Conservation (phyloP, 106 monocot genomes). For the Phalaenopsis aphrodite region DNA sequence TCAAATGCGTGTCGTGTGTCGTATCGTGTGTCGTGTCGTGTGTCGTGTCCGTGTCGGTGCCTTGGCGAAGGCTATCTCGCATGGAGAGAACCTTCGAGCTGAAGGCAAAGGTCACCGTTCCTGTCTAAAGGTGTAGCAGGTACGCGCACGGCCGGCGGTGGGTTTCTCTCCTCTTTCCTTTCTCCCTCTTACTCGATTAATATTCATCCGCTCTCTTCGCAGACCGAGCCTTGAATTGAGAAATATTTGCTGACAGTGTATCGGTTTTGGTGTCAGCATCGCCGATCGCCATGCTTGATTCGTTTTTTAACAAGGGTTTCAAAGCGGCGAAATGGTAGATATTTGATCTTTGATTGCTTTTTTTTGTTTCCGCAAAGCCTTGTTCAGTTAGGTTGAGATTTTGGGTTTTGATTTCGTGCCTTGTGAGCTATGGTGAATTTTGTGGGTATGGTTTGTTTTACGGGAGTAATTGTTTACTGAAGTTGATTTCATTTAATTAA, state of each 20-base stretch:
- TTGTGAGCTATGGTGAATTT: background rate
- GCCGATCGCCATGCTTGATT: constrained; percentile 49
- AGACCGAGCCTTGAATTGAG: background rate
- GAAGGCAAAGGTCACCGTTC: background rate
- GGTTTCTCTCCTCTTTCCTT: constrained; percentile 5
- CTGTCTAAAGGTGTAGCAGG: background rate
- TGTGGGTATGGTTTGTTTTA: background rate
- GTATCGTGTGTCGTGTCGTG: too few species aligned
- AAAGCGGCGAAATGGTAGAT: constrained; percentile 69
- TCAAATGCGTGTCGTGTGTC: too few species aligned
- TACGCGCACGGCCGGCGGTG: background rate
- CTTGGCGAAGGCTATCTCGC: too few species aligned
- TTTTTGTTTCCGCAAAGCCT: background rate
- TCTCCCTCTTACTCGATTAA: background rate
- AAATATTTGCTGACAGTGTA: background rate
- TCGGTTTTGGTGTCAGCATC: background rate
- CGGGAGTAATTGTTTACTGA: background rate
- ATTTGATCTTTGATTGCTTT: background rate
- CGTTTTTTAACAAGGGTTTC: constrained; percentile 86
- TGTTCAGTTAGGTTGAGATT: background rate
- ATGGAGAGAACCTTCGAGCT: background rate
- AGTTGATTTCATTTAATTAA: background rate
- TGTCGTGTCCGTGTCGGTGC: too few species aligned
- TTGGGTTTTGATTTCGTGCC: background rate
- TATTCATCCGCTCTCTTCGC: background rate